These are phyloP conservation scores for Fraxinus quadrangulata DNA, from an alignment of 257 asterid species.

Conservation along the genomic window DNA sequence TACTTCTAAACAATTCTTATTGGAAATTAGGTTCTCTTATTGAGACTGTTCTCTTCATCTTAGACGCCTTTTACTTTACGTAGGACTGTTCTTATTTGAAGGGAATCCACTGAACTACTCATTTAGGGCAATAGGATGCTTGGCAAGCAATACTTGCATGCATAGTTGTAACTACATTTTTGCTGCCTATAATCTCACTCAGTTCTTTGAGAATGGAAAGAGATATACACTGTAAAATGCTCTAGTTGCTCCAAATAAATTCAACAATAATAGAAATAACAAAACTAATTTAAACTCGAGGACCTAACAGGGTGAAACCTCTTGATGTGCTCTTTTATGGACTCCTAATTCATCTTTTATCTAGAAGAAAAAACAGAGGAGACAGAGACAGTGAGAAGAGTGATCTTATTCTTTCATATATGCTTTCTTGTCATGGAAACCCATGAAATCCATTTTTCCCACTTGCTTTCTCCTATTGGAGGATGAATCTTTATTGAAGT, in stretches of 20 bases:
- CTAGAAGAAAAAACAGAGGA: neutral
- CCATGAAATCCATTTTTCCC: neutral
- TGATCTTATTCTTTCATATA: neutral
- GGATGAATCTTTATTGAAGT: neutral
- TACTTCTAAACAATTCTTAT: constrained; percentile 4
- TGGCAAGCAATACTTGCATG: neutral
- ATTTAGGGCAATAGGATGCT: neutral
- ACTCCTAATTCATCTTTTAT: neutral
- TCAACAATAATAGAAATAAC: neutral
- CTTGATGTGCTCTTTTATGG: neutral
- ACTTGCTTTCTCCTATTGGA: neutral
- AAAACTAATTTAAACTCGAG: neutral
- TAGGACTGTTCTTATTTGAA: neutral
- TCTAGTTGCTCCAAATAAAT: neutral
- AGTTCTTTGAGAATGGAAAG: neutral
- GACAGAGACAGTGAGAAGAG: neutral
- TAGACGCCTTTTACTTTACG: neutral
- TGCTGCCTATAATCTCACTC: neutral
- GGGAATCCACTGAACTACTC: constrained; percentile 8
- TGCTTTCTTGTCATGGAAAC: neutral
- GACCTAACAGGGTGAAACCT: neutral
- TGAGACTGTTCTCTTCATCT: constrained; percentile 7
- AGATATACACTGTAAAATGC: neutral
- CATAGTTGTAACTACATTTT: neutral
- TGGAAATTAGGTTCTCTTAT: constrained; percentile 18